Base-by-base conservation (phyloP, 176 grass and related monocot species). In the Juncus effusus region DNA sequence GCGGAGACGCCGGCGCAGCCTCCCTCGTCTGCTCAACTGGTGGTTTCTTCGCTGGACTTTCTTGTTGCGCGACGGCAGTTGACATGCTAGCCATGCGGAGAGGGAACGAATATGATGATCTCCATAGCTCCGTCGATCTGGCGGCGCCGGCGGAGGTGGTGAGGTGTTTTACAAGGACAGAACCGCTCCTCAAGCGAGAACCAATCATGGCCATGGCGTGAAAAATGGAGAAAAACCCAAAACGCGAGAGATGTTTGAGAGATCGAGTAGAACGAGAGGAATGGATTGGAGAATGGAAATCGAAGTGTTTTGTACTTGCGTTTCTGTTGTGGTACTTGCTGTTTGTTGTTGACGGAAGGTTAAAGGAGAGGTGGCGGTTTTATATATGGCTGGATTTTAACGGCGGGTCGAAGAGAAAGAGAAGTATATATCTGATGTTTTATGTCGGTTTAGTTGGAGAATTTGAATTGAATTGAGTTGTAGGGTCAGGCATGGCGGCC, bases 131-230 rank as follows among this genome's bases (percentile, higher is more conserved):
- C 40, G 41, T 54, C 16, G 59, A 54, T 28, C 57, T 61, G 15
- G 69, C 73, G 3, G 44, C 69, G n/a, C 69, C 63, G 40, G 62
- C 70, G 12, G 67, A 40, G 9, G 67, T 16, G 45, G 67, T 51
- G 8, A 90, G 81, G 19, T 80, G 75, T 42, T 68, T 75, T 9
- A 82, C 75, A 19, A 90, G 56, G 58, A 67, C 56, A 58, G 73
- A 82, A 67, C 83, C 78, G 9, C 78, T 76, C 15, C 78, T 76
- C 15, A 67, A 60, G 16, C 84, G 81, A 42, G 87, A 78, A 66
- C 69, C 77, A 74, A 82, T 84, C 63, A 78, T 72, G 14, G 15
- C 42, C 15, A 3, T 6, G 42, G 35, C 6, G 13, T 35, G 13
- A 36, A 54, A 35, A 57, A 57, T 13, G 54, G 54, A 13, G 2